A percentile compares a stretch with the other conserved stretches of the same genome.
Conservation (phyloP, 768 basidiomycete species). For the Termitomyces sp. region DNA sequence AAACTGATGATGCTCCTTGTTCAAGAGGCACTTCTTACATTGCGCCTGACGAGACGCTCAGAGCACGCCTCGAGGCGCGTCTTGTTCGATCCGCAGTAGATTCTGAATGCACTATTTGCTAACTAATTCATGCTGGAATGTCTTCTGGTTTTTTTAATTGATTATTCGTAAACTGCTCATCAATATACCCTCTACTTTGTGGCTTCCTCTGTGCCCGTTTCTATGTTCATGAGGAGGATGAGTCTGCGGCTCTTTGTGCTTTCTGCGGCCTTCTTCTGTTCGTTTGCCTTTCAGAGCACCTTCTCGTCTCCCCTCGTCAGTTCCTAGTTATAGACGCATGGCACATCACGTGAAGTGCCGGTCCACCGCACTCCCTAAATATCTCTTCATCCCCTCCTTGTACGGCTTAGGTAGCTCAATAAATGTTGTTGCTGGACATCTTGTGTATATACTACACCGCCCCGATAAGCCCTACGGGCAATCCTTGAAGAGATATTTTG, state of each 20-base stretch:
- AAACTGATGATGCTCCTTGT: too few relatives aligned
- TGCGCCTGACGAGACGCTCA: conserved; percentile 36
- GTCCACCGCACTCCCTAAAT: too few relatives aligned
- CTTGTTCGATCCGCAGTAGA: conserved; percentile 26
- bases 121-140: not conserved
- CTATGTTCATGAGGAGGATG: not conserved
- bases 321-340: too few relatives aligned
- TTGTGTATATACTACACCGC: too few relatives aligned
- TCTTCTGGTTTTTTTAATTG: too few relatives aligned
- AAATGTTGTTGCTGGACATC: too few relatives aligned
- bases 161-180: not conserved
- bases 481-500: too few relatives aligned
- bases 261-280: not conserved
- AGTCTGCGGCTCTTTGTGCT: not conserved
- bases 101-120: conserved; percentile 41
- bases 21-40: conserved; percentile 47
- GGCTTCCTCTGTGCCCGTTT: not conserved
- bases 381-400: too few relatives aligned
- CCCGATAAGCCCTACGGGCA: too few relatives aligned
- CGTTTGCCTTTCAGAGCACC: conserved; percentile 27
- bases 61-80: conserved; percentile 39
- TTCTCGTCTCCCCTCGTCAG: conserved; percentile 54
- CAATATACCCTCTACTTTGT: not conserved
- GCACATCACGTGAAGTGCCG: too few relatives aligned
- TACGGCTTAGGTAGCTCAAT: too few relatives aligned